Conservation (phyloP, 345 rosid genomes). For the Aquilaria yunnanensis region DNA sequence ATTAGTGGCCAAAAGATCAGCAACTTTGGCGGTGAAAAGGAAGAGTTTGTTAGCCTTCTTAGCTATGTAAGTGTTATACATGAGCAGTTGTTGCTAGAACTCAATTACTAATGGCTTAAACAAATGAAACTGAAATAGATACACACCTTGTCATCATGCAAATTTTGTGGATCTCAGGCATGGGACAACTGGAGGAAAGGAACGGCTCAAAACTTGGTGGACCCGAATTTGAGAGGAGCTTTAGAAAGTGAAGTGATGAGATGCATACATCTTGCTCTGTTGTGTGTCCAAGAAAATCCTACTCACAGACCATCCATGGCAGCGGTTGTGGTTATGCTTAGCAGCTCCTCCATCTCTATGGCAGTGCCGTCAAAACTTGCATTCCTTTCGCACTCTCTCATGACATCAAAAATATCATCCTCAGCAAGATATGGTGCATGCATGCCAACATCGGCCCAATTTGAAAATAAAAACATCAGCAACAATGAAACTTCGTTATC, state of each 20-base stretch:
- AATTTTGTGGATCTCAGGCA: constrained; percentile 10
- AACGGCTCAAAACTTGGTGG: background rate
- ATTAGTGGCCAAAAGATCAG: background rate
- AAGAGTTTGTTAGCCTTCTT: background rate
- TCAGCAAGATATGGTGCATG: no score
- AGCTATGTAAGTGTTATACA: no score
- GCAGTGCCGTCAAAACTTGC: constrained; percentile 3
- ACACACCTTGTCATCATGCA: no score
- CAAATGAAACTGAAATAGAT: background rate
- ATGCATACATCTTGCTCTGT: constrained; percentile 18
- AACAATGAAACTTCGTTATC: no score
- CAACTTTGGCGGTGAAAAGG: background rate
- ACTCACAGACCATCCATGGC: background rate
- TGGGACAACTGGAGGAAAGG: constrained; percentile 27
- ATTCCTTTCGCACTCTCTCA: constrained; percentile 10
- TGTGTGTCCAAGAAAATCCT: background rate
- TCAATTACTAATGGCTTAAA: background rate
- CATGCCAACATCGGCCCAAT: no score
- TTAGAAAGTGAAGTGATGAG: constrained; percentile 8
- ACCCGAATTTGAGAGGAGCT: background rate
- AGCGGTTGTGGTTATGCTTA: background rate
- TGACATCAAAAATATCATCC: background rate
- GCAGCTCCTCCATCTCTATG: background rate
- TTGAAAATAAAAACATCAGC: no score
- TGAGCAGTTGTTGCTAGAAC: background rate